Percentiles rank a stretch among this genome's conserved stretches.
Conservation (phyloP, 257 asterid genomes). For the Petunia secreta region DNA sequence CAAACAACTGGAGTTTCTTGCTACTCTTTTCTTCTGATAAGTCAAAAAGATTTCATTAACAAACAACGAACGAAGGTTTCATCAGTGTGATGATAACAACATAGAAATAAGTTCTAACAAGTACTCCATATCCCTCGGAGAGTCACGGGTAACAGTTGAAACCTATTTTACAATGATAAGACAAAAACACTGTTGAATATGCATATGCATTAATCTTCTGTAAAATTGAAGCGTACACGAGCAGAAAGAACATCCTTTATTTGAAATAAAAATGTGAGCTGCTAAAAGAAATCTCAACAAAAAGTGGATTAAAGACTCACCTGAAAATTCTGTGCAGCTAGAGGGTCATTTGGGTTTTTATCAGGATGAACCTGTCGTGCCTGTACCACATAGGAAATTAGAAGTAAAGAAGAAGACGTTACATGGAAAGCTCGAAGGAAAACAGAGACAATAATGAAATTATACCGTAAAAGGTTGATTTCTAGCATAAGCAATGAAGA, state of each 20-base stretch:
- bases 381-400: conserved; percentile 43
- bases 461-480: background rate
- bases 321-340: conserved; percentile 96
- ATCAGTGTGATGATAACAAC: background rate
- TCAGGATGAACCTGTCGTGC: conserved; percentile 99
- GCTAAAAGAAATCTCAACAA: conserved; percentile 23
- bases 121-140: background rate
- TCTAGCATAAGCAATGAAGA: background rate
- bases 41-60: background rate
- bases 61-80: background rate
- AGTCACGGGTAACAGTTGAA: background rate
- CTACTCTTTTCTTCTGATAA: background rate
- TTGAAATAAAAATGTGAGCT: background rate
- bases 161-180: background rate
- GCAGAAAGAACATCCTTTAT: background rate
- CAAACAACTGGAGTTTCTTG: background rate
- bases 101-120: background rate
- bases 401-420: background rate
- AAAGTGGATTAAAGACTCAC: conserved; percentile 36
- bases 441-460: conserved; percentile 15
- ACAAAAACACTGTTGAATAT: background rate
- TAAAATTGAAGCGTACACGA: background rate
- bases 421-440: conserved; percentile 6
- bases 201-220: background rate
- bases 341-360: conserved; percentile 95